Evolutionary conservation across 768 basidiomycete genomes (phyloP).

Genomic region (Termitomyces sp.): DNA sequence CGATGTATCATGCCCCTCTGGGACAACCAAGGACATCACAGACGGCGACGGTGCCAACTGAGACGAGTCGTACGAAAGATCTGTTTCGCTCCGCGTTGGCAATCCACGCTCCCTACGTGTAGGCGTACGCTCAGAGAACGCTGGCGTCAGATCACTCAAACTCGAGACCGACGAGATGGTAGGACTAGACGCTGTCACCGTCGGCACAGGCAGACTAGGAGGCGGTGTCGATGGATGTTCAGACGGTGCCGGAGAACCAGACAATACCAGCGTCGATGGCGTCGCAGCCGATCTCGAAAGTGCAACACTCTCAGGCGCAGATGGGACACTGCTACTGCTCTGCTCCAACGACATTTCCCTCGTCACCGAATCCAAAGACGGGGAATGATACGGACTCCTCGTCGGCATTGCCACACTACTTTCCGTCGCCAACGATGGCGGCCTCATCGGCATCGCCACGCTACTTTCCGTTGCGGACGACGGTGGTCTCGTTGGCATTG

Average conservation of each 20-base stretch:
- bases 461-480: slow-evolving; percentile 20
- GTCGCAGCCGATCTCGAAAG: slow-evolving; percentile 18
- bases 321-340: slow-evolving; percentile 11
- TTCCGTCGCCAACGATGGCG: slow-evolving; percentile 12
- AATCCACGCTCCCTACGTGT: slow-evolving; percentile 22
- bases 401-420: slow-evolving; percentile 32
- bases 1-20: slow-evolving; percentile 60
- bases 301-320: slow-evolving; percentile 11
- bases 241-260: slow-evolving; percentile 20
- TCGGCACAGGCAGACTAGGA: slow-evolving; percentile 6
- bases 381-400: slow-evolving; percentile 29
- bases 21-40: slow-evolving; percentile 46
- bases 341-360: slow-evolving; percentile 11
- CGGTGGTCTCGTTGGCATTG: slow-evolving; percentile 22
- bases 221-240: slow-evolving; percentile 20
- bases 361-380: slow-evolving; percentile 15
- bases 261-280: slow-evolving; percentile 19
- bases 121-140: slow-evolving; percentile 34
- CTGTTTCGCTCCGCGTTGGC: slow-evolving; percentile 48
- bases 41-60: slow-evolving; percentile 72
- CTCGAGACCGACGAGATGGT: slow-evolving; percentile 28
- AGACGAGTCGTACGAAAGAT: slow-evolving; percentile 74
- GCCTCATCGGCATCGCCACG: slow-evolving; percentile 32
- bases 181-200: slow-evolving; percentile 16
- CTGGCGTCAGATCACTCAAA: slow-evolving; percentile 39